Conservation (phyloP, 108 stramenopile species). For the Cyclotella distinguenda region DNA sequence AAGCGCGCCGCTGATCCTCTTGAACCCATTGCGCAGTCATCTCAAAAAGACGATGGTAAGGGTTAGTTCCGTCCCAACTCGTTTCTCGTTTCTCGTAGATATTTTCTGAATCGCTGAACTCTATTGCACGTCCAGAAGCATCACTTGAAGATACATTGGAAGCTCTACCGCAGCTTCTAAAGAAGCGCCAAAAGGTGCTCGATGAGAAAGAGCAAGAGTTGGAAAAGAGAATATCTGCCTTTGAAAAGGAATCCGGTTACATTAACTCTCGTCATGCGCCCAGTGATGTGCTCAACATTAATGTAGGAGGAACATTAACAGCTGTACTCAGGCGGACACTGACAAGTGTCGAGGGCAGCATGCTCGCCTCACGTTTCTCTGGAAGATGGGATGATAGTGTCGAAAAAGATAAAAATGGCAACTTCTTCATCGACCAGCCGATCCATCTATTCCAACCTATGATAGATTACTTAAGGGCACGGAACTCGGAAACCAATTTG, state of each 20-base stretch:
- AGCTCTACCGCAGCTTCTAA: constrained; percentile 15
- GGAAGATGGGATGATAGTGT: constrained; percentile 65
- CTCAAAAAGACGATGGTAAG: constrained; percentile 15
- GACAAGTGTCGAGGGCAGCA: constrained; percentile 51
- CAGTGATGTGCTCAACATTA: constrained; percentile 60
- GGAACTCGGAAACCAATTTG: constrained; percentile 36
- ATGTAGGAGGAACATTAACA: constrained; percentile 56
- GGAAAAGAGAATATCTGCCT: constrained; percentile 8
- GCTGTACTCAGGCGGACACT: constrained; percentile 63
- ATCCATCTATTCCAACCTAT: constrained; percentile 48
- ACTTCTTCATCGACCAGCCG: constrained; percentile 66
- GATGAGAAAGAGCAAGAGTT: constrained; percentile 19
- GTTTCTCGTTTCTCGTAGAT: not conserved
- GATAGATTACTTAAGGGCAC: constrained; percentile 52
- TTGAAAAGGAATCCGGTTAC: constrained; percentile 19
- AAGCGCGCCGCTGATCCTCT: constrained; percentile 5
- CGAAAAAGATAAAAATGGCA: constrained; percentile 58
- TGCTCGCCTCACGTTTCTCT: constrained; percentile 63
- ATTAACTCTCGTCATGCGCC: constrained; percentile 18
- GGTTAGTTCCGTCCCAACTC: not conserved
- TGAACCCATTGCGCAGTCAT: constrained; percentile 4
- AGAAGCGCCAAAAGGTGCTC: constrained; percentile 10
- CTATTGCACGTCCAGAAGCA: not conserved
- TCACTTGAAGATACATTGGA: constrained; percentile 21
- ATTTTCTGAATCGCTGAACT: not conserved